Base-by-base conservation (phyloP, 2,329 filamentous ascomycete species). In the Didymella pinodella region DNA sequence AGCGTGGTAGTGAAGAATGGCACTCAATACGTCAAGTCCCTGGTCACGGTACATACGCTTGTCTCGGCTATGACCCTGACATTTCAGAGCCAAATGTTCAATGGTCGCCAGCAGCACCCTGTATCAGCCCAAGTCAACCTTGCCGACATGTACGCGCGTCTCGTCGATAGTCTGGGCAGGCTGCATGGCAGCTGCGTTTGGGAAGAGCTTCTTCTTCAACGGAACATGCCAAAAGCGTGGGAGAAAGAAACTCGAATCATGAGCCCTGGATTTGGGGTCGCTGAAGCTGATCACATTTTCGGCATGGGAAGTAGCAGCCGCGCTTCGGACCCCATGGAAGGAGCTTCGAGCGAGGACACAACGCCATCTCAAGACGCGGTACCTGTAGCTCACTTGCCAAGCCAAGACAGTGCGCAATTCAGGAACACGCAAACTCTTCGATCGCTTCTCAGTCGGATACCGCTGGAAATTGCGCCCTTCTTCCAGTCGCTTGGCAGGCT, bases 401-500 rank as follows among this genome's bases (percentile, higher is more conserved):
- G 68, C 47, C 71, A 73, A 26, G 57, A 73, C 38, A 76, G 74
- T 57, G 77, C 76, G 10, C 72, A 81, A 44, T 88, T 89, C 74
- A 87, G 90, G 73, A 99, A 98, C 75, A 92, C 90, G 40, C 87
- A 90, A 71, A 89, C 86, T 12, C 82, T 98, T 44, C 86, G 90
- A 36, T 89, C 88, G 65, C 81, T 98, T 11, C 83, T 98, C 12
- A 89, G 90, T 68, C 89, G 91, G 32, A 85, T 96, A 67, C 88
- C 93, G 22, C 88, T 88, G 8, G 89, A 89, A 3, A 90, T 93
- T n/a, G 90, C 92, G 18, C 89, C 90, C 0, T 90, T 98, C 66
- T 90, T 97, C 72, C 92, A 96, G 70, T 89, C 88, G 1, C 81
- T 98, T 43, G 94, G 94, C 12, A 95, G 92, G 75, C 86, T 90